phyloP scores from a whole-genome alignment of 2,329 filamentous ascomycete species.

The Monilinia aucupariae region DNA sequence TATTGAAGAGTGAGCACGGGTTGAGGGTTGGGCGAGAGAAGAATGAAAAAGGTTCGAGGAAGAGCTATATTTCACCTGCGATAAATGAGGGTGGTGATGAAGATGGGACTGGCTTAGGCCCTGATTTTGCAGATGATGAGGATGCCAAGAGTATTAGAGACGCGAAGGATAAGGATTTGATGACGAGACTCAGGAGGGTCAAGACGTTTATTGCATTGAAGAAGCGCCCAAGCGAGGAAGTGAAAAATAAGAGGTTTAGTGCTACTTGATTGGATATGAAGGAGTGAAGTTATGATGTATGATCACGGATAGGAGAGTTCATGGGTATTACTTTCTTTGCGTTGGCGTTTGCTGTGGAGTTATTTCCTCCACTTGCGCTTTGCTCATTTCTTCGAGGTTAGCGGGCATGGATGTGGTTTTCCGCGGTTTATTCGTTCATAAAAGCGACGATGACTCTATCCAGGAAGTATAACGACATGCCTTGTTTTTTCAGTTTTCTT shows the following conservation, averaged over 20 bases:
- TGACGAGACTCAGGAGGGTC: constrained; percentile 64
- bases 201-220: constrained; percentile 68
- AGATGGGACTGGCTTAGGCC: constrained; percentile 7
- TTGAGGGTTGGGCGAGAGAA: constrained; percentile 25
- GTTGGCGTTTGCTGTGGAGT: neutral
- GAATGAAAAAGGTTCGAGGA: constrained; percentile 17
- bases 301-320: neutral
- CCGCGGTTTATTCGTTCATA: neutral
- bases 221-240: constrained; percentile 31
- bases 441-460: neutral
- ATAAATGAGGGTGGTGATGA: constrained; percentile 5
- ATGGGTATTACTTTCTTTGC: constrained; percentile 2
- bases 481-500: neutral
- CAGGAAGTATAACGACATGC: neutral
- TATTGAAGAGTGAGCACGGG: constrained; percentile 51
- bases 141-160: constrained; percentile 42
- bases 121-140: constrained; percentile 31
- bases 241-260: constrained; percentile 12
- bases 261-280: neutral
- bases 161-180: constrained; percentile 65
- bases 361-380: neutral
- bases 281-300: neutral
- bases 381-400: neutral
- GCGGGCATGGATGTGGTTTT: neutral
- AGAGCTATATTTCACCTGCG: constrained; percentile 1